These are phyloP conservation scores for Eugenia klotzschiana DNA, from an alignment of 441 rosid genomes.

Conservation along the genomic window DNA sequence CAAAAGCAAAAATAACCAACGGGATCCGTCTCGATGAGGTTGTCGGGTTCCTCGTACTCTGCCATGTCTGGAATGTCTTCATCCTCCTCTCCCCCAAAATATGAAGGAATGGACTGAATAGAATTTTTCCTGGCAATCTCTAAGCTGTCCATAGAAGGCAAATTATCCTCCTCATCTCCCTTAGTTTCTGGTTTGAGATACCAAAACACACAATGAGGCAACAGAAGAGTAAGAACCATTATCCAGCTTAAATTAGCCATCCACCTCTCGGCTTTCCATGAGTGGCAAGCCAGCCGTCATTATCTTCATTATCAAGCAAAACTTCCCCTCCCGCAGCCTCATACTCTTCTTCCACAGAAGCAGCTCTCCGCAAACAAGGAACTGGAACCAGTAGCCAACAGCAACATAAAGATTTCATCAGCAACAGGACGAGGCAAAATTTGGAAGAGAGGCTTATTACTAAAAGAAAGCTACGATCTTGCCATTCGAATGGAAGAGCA, in stretches of 20 bases:
- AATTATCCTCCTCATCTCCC: constrained; percentile 58
- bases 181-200: constrained; percentile 30
- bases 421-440: background rate
- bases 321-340: constrained; percentile 95
- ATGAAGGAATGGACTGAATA: constrained; percentile 58
- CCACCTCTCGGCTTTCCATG: constrained; percentile 91
- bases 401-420: background rate
- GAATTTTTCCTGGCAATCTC: constrained; percentile 40
- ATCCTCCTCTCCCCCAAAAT: constrained; percentile 75
- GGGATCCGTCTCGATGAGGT: constrained; percentile 58
- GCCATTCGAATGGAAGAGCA: background rate
- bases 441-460: background rate
- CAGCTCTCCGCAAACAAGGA: constrained; percentile 90
- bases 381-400: constrained; percentile 18
- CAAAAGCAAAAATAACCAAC: constrained; percentile 23
- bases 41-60: constrained; percentile 66
- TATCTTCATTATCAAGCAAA: constrained; percentile 81
- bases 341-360: constrained; percentile 82
- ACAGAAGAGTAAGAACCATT: background rate
- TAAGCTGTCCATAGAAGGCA: constrained; percentile 80
- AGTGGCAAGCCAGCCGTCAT: constrained; percentile 97
- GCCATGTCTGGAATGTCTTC: constrained; percentile 94
- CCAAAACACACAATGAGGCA: background rate
- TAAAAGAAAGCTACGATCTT: background rate
- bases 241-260: background rate